These are phyloP conservation scores for Pisolithus albus DNA, from an alignment of 768 basidiomycete species.

Conservation along the genomic window DNA sequence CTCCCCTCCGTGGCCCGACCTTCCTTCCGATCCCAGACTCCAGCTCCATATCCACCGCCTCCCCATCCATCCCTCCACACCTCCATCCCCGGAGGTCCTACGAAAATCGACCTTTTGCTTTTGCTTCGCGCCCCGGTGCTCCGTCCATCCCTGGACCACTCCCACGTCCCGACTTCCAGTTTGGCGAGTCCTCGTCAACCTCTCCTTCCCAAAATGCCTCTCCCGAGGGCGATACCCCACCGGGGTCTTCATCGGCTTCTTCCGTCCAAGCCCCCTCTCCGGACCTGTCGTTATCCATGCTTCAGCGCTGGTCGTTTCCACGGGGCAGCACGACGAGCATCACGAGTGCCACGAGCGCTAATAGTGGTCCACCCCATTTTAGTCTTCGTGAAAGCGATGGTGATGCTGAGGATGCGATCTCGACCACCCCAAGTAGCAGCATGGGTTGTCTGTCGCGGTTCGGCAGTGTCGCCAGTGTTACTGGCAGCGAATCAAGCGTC, in stretches of 20 bases:
- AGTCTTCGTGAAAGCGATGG: constrained; percentile 32
- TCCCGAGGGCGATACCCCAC: constrained; percentile 33
- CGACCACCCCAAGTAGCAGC: constrained; percentile 17
- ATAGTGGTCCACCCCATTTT: neutral
- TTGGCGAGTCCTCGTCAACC: constrained; percentile 49
- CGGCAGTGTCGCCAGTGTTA: constrained; percentile 53
- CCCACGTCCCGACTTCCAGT: constrained; percentile 56
- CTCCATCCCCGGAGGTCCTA: constrained; percentile 24
- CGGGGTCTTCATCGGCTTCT: neutral
- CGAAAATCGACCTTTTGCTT: constrained; percentile 43
- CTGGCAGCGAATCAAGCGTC: constrained; percentile 53
- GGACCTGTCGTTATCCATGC: constrained; percentile 30
- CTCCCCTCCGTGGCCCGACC: constrained; percentile 31
- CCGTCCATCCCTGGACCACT: constrained; percentile 49
- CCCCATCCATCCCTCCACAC: neutral
- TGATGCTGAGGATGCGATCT: constrained; percentile 46
- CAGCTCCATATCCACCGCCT: neutral
- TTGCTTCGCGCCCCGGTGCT: constrained; percentile 42
- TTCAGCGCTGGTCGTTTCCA: constrained; percentile 40
- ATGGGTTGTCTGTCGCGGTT: constrained; percentile 46
- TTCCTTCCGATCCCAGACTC: constrained; percentile 27
- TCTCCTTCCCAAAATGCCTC: constrained; percentile 38
- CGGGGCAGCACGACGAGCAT: constrained; percentile 11
- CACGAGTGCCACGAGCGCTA: neutral
- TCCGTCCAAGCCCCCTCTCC: constrained; percentile 33